Evolutionary conservation across 768 basidiomycete species (phyloP).

Genomic region (Leccinum disarticulatum): DNA sequence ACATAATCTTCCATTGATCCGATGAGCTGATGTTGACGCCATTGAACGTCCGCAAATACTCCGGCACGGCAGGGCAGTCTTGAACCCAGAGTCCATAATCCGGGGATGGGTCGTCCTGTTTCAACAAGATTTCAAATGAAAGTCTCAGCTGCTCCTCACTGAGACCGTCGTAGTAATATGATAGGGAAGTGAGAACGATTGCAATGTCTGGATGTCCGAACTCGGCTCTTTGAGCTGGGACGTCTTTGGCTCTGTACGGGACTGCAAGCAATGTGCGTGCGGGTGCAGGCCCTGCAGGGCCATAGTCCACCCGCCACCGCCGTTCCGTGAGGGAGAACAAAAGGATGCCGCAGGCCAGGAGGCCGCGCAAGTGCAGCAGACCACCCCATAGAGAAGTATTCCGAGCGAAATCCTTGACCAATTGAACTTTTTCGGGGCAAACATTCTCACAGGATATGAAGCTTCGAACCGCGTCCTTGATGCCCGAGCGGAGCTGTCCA

Average conservation of each 20-base stretch:
- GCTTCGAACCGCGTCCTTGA: constrained; percentile 2
- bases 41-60: background rate
- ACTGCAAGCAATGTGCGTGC: constrained; percentile 26
- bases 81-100: constrained; percentile 4
- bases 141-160: too few species aligned
- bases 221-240: too few species aligned
- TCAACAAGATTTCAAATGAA: constrained; percentile 1
- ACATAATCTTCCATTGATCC: constrained; percentile 8
- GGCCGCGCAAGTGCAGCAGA: constrained; percentile 27
- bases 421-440: background rate
- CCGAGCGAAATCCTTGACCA: constrained; percentile 1
- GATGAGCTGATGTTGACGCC: constrained; percentile 6
- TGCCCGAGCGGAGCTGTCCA: background rate
- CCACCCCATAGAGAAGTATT: background rate
- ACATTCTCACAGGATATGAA: constrained; percentile 11
- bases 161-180: too few species aligned
- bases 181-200: too few species aligned
- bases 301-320: constrained; percentile 37
- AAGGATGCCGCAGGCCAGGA: constrained; percentile 27
- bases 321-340: constrained; percentile 25
- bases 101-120: constrained; percentile 1
- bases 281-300: constrained; percentile 8
- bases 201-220: too few species aligned
- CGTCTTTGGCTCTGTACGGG: too few species aligned
- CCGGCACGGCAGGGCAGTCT: background rate